Base-by-base conservation (phyloP, 1,284 basidiomycete species). In the Austroboletus olivaceoglutinosus region DNA sequence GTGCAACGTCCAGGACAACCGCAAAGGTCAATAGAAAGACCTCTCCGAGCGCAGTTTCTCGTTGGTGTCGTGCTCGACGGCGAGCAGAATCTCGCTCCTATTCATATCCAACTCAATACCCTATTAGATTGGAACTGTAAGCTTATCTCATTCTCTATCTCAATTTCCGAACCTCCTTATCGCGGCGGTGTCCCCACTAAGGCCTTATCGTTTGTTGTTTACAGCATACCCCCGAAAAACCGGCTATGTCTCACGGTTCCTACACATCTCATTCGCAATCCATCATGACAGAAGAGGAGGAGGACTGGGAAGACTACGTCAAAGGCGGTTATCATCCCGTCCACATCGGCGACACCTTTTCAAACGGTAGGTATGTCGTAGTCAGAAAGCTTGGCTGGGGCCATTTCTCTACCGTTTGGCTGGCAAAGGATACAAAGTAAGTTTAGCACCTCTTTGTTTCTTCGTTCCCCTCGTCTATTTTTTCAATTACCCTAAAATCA, bases 361-460 rank as follows among this genome's bases (percentile, higher is more conserved):
- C 89, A 50, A 85, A 93, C 58, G 90, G 83, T 10, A 76, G 96
- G 42, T 99, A 99, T 70, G 70, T 85, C 59, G 91, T 98, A 61
- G 93, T 98, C 51, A 77, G 96, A 56, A 99, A 99, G 72, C 85
- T 99, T 13, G 97, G 96, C 30, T 99, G 96, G 88, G 96, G 97
- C 39, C 97, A 99, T 71, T 99, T 99, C 72, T 91, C 88, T 1
- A 94, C 93, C 1, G 93, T 96, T 11, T 96, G 93, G 93, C 78
- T 96, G 0, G 91, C 92, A 27, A 85, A 84, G 62, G 93, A 96
- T 68, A 80, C 78, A 68, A 89, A 85, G 93, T 94, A 69, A 43
- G 65, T 48, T 39, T 22, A 39, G 38, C 38, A 16, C 21, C 38
- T 39, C 12, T 16, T 38, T 21, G n/a, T 38, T 21, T n/a, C 15